These are phyloP conservation scores for Ochetophila trinervis DNA, from an alignment of 306 rosid genomes.

Conservation along the genomic window DNA sequence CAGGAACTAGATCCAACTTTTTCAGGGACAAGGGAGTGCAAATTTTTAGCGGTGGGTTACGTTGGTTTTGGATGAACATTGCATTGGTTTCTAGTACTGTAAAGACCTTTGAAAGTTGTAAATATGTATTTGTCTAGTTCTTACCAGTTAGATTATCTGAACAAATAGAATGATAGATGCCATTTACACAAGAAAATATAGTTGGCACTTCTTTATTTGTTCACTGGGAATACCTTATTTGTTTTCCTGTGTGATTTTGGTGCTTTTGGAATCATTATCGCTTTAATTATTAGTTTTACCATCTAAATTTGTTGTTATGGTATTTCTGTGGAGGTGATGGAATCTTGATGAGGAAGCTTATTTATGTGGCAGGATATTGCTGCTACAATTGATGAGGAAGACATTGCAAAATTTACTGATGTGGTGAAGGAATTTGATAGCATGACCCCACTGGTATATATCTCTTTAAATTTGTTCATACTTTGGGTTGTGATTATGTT, in stretches of 20 bases:
- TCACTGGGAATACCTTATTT: background rate
- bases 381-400: conserved; percentile 80
- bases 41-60: conserved; percentile 65
- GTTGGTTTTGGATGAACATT: background rate
- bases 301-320: too few species aligned
- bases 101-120: background rate
- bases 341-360: background rate
- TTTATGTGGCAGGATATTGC: conserved; percentile 65
- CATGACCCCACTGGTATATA: conserved; percentile 85
- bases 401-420: conserved; percentile 74
- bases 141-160: background rate
- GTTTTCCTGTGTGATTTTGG: background rate
- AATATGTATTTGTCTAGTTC: background rate
- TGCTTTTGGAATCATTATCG: too few species aligned
- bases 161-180: background rate
- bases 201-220: background rate
- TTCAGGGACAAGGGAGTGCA: conserved; percentile 86
- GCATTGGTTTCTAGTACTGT: background rate
- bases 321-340: too few species aligned
- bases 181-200: background rate
- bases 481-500: background rate
- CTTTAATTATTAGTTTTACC: too few species aligned
- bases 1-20: conserved; percentile 98
- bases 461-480: background rate
- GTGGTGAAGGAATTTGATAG: conserved; percentile 91